These are phyloP conservation scores for Dendryphion nanum DNA, from an alignment of 2,329 filamentous ascomycete genomes.

Conservation along the genomic window DNA sequence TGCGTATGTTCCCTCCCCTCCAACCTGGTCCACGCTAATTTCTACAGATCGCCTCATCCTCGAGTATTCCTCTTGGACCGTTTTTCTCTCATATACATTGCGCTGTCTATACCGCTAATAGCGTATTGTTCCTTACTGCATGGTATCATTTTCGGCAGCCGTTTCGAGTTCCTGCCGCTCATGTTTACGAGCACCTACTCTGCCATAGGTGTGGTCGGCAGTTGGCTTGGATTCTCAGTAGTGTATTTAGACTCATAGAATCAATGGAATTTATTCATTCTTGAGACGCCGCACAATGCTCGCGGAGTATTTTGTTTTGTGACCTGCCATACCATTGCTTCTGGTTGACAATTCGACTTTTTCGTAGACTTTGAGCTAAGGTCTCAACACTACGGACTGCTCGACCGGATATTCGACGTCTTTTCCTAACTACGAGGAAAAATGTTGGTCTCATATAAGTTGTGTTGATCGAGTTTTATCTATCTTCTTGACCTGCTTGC, in stretches of 20 bases:
- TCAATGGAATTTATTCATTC: no score
- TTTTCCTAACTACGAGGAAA: no score
- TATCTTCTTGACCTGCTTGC: no score
- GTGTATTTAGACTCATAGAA: slow-evolving; percentile 67
- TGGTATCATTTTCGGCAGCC: slow-evolving; percentile 75
- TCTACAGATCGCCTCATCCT: slow-evolving; percentile 62
- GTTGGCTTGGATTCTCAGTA: slow-evolving; percentile 91
- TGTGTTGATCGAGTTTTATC: no score
- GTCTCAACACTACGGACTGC: no score
- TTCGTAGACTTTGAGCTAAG: no score
- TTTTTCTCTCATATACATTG: slow-evolving; percentile 86
- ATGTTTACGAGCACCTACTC: slow-evolving; percentile 98
- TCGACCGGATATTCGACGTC: no score
- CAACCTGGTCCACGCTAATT: slow-evolving; percentile 12
- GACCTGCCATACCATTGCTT: no score
- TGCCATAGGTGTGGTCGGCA: slow-evolving; percentile 90
- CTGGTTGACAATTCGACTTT: no score
- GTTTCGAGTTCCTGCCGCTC: slow-evolving; percentile 84
- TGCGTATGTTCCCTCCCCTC: slow-evolving; percentile 50
- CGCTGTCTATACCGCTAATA: slow-evolving; percentile 83
- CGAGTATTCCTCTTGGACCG: slow-evolving; percentile 88
- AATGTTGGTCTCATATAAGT: no score
- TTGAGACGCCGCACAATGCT: no score
- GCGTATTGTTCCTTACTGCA: slow-evolving; percentile 85
- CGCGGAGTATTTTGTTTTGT: no score